phyloP scores from a whole-genome alignment of 345 rosid species.

The Citrus reticulata region DNA sequence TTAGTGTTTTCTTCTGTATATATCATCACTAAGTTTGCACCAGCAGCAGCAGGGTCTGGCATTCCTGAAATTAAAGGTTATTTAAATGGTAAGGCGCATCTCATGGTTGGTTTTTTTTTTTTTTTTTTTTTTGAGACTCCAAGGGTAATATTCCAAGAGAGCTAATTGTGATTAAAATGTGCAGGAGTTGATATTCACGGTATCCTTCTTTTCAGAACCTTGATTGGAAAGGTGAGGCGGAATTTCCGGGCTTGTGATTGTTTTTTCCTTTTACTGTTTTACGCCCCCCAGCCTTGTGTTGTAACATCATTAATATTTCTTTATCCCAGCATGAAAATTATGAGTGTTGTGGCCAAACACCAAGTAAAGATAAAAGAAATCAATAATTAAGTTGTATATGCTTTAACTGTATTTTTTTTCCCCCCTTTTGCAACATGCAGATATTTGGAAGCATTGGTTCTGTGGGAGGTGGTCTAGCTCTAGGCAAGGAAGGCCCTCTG shows the following conservation, averaged over 20 bases:
- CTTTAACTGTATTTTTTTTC: constrained; percentile 1
- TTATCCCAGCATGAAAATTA: background rate
- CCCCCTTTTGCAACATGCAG: constrained; percentile 34
- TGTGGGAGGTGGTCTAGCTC: constrained; percentile 96
- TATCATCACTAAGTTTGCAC: constrained; percentile 83
- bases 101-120: background rate
- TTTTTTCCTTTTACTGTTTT: background rate
- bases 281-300: background rate
- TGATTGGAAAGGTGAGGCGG: constrained; percentile 81
- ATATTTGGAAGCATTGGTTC: constrained; percentile 98
- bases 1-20: constrained; percentile 89
- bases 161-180: constrained; percentile 6
- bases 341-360: background rate
- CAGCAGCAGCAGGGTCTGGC: constrained; percentile 99
- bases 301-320: background rate
- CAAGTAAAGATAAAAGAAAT: background rate
- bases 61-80: constrained; percentile 99
- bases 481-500: constrained; percentile 97
- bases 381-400: background rate
- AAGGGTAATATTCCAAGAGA: constrained; percentile 1
- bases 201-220: constrained; percentile 87
- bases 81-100: constrained; percentile 63
- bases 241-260: constrained; percentile 3
- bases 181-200: constrained; percentile 91
- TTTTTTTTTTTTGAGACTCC: too few relatives aligned